Conservation (phyloP, 148 eudicot species). For the Rhododendron mucronatum region DNA sequence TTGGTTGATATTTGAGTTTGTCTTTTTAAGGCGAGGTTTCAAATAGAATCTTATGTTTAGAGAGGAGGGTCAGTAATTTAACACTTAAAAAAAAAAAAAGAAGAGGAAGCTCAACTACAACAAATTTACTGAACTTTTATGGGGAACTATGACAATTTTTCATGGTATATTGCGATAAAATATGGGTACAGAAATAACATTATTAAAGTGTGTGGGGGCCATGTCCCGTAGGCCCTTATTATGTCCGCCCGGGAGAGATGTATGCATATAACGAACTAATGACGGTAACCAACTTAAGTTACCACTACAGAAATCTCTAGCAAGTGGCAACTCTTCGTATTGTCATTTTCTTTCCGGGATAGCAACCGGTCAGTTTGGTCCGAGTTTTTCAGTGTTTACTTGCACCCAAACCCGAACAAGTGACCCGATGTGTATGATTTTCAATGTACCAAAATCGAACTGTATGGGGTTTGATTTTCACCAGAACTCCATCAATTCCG, state of each 20-base stretch:
- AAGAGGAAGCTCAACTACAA: neutral
- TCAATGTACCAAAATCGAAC: neutral
- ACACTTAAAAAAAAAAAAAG: neutral
- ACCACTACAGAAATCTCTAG: neutral
- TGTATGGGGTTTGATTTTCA: neutral
- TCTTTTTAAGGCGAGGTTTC: neutral
- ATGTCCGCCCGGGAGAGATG: neutral
- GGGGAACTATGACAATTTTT: neutral
- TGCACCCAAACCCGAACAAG: neutral
- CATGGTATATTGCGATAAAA: neutral
- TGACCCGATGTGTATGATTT: too few species aligned
- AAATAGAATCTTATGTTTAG: neutral
- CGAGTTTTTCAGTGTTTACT: neutral
- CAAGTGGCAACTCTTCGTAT: neutral
- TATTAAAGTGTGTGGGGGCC: neutral
- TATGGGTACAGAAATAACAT: neutral
- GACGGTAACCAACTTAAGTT: neutral
- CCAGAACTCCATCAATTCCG: neutral
- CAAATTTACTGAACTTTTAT: neutral
- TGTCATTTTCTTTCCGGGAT: neutral
- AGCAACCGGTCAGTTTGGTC: neutral
- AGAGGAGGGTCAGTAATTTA: neutral
- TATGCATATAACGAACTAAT: neutral
- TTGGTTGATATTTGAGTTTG: neutral
- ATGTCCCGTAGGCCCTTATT: neutral